Evolutionary conservation across 345 rosid species (phyloP).

Genomic region (Dipteronia dyeriana): DNA sequence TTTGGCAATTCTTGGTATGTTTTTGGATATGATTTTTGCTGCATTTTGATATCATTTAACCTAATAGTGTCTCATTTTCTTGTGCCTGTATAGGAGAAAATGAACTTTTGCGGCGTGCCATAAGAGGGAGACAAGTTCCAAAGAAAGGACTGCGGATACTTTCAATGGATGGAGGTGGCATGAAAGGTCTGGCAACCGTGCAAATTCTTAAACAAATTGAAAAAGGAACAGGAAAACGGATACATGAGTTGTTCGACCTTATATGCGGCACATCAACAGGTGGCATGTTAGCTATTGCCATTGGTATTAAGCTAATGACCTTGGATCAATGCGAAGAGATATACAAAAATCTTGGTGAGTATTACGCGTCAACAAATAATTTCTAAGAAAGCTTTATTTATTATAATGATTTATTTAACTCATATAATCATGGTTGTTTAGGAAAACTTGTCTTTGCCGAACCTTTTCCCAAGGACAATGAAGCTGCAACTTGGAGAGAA

Average conservation of each 20-base stretch:
- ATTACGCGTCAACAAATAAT: constrained; percentile 8
- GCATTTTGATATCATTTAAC: constrained; percentile 4
- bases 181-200: constrained; percentile 98
- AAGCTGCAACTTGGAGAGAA: constrained; percentile 99
- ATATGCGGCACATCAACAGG: constrained; percentile 99
- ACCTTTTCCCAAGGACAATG: constrained; percentile 90
- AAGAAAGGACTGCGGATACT: constrained; percentile 96
- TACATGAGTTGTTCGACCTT: constrained; percentile 96
- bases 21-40: constrained; percentile 12
- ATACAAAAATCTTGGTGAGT: constrained; percentile 93
- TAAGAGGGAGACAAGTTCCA: constrained; percentile 85
- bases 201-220: constrained; percentile 97
- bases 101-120: constrained; percentile 86
- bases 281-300: constrained; percentile 98
- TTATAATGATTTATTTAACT: constrained; percentile 10
- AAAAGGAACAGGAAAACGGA: constrained; percentile 90
- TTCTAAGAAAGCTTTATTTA: constrained; percentile 10
- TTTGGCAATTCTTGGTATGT: constrained; percentile 93
- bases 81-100: constrained; percentile 77
- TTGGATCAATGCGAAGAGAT: constrained; percentile 91
- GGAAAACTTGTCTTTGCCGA: constrained; percentile 99
- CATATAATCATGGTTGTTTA: constrained; percentile 31
- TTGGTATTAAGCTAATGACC: constrained; percentile 89
- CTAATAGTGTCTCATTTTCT: constrained; percentile 5
- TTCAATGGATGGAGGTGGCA: constrained; percentile 99